Evolutionary conservation across 2,329 filamentous ascomycete genomes (phyloP).

Genomic region (Fusarium xyrophilum): DNA sequence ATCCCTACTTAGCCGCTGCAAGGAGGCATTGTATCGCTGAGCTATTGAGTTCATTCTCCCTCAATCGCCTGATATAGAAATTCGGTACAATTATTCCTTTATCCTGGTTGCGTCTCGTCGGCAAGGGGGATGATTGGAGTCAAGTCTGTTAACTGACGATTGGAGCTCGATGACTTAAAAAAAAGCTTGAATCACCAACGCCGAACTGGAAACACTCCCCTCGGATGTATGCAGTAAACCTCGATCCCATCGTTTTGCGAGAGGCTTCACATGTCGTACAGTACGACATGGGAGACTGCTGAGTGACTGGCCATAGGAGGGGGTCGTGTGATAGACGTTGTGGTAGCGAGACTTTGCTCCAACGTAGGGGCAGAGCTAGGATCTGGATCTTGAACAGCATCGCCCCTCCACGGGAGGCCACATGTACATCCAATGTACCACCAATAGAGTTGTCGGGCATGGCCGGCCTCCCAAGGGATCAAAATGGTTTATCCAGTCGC

Average conservation of each 20-base stretch:
- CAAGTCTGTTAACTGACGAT: not conserved
- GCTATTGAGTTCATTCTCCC: not conserved
- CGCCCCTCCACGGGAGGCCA: slow-evolving; percentile 36
- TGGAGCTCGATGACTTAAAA: slow-evolving; percentile 2
- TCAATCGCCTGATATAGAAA: not conserved
- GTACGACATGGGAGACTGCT: slow-evolving; percentile 17
- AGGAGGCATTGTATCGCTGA: slow-evolving; percentile 19
- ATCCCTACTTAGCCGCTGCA: slow-evolving; percentile 27
- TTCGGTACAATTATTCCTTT: not conserved
- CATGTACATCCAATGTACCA: slow-evolving; percentile 26
- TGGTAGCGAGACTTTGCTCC: slow-evolving; percentile 16
- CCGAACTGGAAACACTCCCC: slow-evolving; percentile 42
- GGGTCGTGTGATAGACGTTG: slow-evolving; percentile 9
- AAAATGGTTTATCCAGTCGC: slow-evolving; percentile 9
- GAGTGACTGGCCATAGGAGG: not conserved
- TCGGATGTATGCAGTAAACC: slow-evolving; percentile 7
- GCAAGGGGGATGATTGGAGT: slow-evolving; percentile 1
- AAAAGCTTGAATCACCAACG: slow-evolving; percentile 24
- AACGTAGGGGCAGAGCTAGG: slow-evolving; percentile 29
- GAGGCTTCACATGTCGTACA: slow-evolving; percentile 19
- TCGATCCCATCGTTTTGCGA: slow-evolving; percentile 20
- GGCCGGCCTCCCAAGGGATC: slow-evolving; percentile 21
- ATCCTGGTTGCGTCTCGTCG: not conserved
- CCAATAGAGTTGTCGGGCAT: slow-evolving; percentile 33
- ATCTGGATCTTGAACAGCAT: slow-evolving; percentile 38